phyloP scores from a whole-genome alignment of 441 rosid species.

The Erodium trifolium region DNA sequence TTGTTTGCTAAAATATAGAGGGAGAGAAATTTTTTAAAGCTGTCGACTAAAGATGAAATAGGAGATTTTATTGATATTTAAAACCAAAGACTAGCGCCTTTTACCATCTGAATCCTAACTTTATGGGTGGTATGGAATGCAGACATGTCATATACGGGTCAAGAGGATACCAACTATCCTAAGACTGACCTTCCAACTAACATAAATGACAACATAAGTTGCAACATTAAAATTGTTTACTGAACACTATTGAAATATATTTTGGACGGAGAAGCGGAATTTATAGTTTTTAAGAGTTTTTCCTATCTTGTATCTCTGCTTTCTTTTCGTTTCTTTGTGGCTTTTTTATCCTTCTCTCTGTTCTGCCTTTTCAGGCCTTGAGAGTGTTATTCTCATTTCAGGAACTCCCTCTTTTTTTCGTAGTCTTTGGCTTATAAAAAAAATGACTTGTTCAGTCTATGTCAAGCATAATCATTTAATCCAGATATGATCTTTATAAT shows the following conservation, averaged over 20 bases:
- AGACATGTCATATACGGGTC: neutral
- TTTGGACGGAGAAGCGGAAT: too few relatives aligned
- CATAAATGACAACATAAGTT: neutral
- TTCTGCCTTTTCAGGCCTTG: too few relatives aligned
- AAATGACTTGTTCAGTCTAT: neutral
- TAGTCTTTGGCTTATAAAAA: too few relatives aligned
- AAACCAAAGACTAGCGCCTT: neutral
- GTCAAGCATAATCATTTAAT: neutral
- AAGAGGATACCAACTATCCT: neutral
- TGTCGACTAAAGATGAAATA: neutral
- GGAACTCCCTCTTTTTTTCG: too few relatives aligned
- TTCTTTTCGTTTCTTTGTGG: too few relatives aligned
- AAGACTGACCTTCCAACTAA: constrained; percentile 4
- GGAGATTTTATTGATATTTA: neutral
- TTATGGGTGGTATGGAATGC: neutral
- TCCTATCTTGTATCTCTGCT: too few relatives aligned
- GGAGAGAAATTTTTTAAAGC: constrained; percentile 1
- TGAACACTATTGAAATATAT: neutral
- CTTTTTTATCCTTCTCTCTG: too few relatives aligned
- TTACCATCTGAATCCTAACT: neutral
- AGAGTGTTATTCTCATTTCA: too few relatives aligned
- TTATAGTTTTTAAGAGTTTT: too few relatives aligned
- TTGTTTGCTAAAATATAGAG: neutral
- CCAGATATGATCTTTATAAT: neutral
- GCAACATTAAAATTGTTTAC: neutral